Evolutionary conservation across 139 green algal genomes (phyloP).

Genomic region (Closterium sp.): DNA sequence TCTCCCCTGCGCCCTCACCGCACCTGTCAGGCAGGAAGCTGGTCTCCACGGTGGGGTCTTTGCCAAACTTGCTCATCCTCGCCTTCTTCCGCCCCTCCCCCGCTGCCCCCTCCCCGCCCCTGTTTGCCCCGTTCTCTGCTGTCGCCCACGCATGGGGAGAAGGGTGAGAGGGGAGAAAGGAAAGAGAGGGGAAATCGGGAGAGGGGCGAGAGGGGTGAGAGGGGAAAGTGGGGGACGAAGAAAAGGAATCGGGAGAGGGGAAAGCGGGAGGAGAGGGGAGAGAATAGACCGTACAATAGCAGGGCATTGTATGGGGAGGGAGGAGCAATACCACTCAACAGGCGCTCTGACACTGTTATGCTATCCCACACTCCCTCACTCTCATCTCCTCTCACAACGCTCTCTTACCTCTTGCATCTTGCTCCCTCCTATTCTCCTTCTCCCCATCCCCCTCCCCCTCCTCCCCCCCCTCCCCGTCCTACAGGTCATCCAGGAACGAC

Average conservation of each 20-base stretch:
- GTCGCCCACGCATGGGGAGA: not conserved
- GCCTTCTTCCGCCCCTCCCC: not conserved
- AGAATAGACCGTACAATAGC: too few relatives aligned
- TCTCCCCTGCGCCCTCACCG: too few relatives aligned
- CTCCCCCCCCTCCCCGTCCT: conserved; percentile 38
- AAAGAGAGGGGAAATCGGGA: not conserved
- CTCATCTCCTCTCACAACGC: not conserved
- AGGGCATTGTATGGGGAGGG: not conserved
- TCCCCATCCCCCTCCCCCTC: not conserved
- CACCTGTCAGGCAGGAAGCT: conserved; percentile 86
- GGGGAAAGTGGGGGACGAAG: too few relatives aligned
- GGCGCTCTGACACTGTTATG: too few relatives aligned
- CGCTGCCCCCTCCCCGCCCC: not conserved
- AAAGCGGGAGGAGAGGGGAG: too few relatives aligned
- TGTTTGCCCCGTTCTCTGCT: not conserved
- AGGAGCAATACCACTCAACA: too few relatives aligned
- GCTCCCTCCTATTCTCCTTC: not conserved
- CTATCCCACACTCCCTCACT: not conserved
- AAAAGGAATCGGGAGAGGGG: not conserved
- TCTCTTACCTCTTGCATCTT: not conserved
- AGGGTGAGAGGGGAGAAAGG: not conserved
- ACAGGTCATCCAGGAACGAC: conserved; percentile 32
- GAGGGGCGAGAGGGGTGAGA: too few relatives aligned
- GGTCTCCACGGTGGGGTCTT: conserved; percentile 78
- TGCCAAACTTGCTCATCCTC: conserved; percentile 62